Percentiles rank a stretch among this genome's conserved stretches.
These are phyloP conservation scores for Silene uniflora DNA, from an alignment of 148 eudicot species.

Conservation along the genomic window DNA sequence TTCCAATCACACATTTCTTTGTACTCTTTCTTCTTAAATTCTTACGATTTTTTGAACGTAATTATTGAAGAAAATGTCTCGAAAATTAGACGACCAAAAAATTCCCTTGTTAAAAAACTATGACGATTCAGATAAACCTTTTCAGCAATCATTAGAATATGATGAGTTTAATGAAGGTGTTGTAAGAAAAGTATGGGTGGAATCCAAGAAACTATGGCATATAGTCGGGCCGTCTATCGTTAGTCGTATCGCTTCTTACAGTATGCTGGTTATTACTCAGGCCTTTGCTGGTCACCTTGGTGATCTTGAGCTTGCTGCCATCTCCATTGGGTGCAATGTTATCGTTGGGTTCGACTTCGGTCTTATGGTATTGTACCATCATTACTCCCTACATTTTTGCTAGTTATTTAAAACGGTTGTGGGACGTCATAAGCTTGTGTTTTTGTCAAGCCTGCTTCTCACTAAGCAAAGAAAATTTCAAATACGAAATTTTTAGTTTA, in stretches of 20 bases:
- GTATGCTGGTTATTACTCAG: conserved; percentile 47
- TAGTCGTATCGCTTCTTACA: conserved; percentile 38
- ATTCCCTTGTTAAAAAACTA: conserved; percentile 26
- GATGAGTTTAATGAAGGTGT: conserved; percentile 12
- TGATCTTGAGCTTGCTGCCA: conserved; percentile 52
- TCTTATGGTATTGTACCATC: conserved; percentile 33
- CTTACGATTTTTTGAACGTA: too few species aligned
- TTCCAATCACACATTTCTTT: background rate
- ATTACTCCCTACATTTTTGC: too few species aligned
- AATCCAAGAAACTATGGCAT: conserved; percentile 55
- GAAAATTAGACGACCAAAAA: conserved; percentile 21
- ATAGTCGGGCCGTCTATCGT: conserved; percentile 51
- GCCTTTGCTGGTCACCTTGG: conserved; percentile 67
- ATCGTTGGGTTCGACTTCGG: conserved; percentile 51
- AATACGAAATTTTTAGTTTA: too few species aligned
- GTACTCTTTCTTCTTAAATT: background rate
- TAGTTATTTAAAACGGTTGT: too few species aligned
- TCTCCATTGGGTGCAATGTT: conserved; percentile 47
- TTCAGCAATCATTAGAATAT: background rate
- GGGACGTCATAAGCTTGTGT: too few species aligned
- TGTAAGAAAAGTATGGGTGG: conserved; percentile 33
- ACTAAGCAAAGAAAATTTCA: too few species aligned
- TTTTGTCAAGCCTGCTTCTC: too few species aligned
- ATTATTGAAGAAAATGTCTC: background rate
- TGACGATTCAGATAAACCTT: background rate